phyloP scores from a whole-genome alignment of 345 rosid species.

The Turnera subulata region DNA sequence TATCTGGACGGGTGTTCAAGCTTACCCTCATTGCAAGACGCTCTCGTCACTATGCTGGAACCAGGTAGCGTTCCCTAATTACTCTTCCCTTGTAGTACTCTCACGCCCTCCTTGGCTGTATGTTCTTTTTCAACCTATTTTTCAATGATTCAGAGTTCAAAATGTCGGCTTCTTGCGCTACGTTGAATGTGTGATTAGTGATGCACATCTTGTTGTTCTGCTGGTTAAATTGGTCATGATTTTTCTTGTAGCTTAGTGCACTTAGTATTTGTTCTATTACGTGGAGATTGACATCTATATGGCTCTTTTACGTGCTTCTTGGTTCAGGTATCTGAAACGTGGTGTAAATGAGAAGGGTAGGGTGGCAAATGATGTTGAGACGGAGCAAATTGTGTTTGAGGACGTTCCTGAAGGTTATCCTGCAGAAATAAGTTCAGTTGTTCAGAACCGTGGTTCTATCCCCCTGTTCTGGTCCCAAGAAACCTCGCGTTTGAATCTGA shows the following conservation, averaged over 20 bases:
- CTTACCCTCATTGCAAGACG: constrained; percentile 96
- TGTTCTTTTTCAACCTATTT: no score
- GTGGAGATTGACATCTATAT: neutral
- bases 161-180: no score
- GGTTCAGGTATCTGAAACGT: constrained; percentile 82
- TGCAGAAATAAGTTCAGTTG: constrained; percentile 75
- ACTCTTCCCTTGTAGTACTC: neutral
- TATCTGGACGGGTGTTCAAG: constrained; percentile 70
- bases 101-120: neutral
- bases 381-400: constrained; percentile 91
- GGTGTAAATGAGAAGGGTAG: constrained; percentile 94
- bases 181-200: no score
- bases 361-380: constrained; percentile 99
- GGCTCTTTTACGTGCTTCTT: constrained; percentile 1
- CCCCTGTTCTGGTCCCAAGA: constrained; percentile 99
- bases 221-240: neutral
- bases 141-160: no score
- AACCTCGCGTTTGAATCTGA: constrained; percentile 88
- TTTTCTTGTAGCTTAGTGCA: neutral
- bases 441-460: constrained; percentile 98
- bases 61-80: constrained; percentile 47
- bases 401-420: constrained; percentile 70
- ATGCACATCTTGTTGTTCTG: no score
- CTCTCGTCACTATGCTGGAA: constrained; percentile 96
- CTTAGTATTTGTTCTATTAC: neutral